Percentiles rank a stretch among this genome's conserved stretches.
Evolutionary conservation across 2,329 filamentous ascomycete species (phyloP).

Genomic region (Fusarium nematophilum): DNA sequence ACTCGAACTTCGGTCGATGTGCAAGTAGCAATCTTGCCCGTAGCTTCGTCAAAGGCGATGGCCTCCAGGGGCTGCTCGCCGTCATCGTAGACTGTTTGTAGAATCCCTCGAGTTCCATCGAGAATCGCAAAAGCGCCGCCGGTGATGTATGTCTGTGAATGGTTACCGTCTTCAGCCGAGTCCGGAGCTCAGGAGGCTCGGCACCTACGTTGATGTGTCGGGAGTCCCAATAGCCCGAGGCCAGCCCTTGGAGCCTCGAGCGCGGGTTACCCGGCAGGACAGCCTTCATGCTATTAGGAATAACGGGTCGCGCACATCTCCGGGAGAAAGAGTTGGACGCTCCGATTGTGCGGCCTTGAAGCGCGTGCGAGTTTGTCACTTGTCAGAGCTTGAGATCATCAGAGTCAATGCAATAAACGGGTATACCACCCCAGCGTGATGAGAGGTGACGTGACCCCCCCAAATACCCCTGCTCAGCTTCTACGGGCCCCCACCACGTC

Average conservation of each 20-base stretch:
- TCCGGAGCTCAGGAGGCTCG: constrained; percentile 1
- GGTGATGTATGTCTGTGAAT: constrained; percentile 82
- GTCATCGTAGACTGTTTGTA: constrained; percentile 93
- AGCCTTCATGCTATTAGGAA: constrained; percentile 73
- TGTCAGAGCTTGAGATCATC: constrained; percentile 20
- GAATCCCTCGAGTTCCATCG: constrained; percentile 75
- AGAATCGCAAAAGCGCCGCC: constrained; percentile 90
- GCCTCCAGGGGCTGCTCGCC: constrained; percentile 76
- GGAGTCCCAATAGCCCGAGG: constrained; percentile 78
- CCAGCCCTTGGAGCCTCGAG: constrained; percentile 81
- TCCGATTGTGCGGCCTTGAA: constrained; percentile 12
- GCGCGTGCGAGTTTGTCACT: constrained; percentile 8
- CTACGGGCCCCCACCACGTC: constrained; percentile 4
- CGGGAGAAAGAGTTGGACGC: constrained; percentile 6
- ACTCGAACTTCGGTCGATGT: constrained; percentile 75
- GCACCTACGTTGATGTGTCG: constrained; percentile 76
- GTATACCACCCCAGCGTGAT: constrained; percentile 17
- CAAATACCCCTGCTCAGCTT: neutral
- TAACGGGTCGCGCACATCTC: constrained; percentile 39
- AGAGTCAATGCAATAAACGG: constrained; percentile 35
- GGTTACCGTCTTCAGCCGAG: constrained; percentile 15
- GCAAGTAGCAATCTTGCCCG: constrained; percentile 86
- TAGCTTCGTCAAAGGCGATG: constrained; percentile 81
- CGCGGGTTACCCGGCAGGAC: constrained; percentile 83
- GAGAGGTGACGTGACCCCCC: constrained; percentile 36